A percentile compares a stretch with the other conserved stretches of the same genome.
phyloP scores from a whole-genome alignment of 257 asterid species.

The Nicotiana paniculata region DNA sequence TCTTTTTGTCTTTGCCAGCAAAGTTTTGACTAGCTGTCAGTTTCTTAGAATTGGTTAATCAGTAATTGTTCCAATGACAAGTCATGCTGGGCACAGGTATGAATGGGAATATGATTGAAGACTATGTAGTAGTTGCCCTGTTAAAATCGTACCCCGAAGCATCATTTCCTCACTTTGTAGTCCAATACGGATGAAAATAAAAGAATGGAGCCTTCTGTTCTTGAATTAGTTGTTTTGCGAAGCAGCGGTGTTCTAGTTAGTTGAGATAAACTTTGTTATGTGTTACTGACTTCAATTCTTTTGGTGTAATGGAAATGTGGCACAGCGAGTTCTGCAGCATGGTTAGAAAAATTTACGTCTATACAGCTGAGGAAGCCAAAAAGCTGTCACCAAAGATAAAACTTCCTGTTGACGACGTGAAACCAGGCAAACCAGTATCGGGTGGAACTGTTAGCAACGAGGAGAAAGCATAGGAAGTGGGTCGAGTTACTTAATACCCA shows the following conservation, averaged over 20 bases:
- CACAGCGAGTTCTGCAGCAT: slow-evolving; percentile 87
- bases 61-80: not conserved
- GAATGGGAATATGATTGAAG: not conserved
- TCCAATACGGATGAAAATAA: not conserved
- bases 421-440: slow-evolving; percentile 32
- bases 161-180: not conserved
- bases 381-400: slow-evolving; percentile 77
- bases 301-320: slow-evolving; percentile 7
- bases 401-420: slow-evolving; percentile 45
- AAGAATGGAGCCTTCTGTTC: not conserved
- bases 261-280: not conserved
- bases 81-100: not conserved
- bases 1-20: not conserved
- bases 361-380: slow-evolving; percentile 79
- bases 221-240: not conserved
- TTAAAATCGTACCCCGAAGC: not conserved
- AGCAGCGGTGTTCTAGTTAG: not conserved
- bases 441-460: slow-evolving; percentile 51
- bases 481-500: slow-evolving; percentile 32
- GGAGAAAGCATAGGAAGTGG: slow-evolving; percentile 56
- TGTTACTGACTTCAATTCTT: not conserved
- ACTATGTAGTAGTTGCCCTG: not conserved
- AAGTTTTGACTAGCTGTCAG: not conserved
- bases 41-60: not conserved
- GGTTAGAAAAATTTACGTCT: slow-evolving; percentile 81